These are phyloP conservation scores for Lotus japonicus DNA, from an alignment of 306 rosid species.

Conservation along the genomic window DNA sequence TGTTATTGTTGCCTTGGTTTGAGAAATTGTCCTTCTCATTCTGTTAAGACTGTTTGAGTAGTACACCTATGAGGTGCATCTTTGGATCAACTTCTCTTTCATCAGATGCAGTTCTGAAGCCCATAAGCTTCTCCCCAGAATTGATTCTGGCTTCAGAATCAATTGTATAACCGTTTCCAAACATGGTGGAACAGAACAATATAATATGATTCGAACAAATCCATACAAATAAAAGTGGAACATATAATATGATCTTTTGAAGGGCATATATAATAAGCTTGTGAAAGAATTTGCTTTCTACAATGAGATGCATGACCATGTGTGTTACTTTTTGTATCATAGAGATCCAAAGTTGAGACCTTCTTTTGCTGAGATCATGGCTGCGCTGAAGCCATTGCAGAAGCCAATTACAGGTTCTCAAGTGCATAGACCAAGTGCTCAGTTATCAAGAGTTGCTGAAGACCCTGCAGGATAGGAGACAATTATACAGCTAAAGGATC, in stretches of 20 bases:
- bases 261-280: neutral
- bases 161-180: no score
- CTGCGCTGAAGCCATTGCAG: constrained; percentile 87
- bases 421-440: constrained; percentile 48
- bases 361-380: constrained; percentile 88
- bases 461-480: constrained; percentile 29
- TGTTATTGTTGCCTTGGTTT: neutral
- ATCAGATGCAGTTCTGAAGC: no score
- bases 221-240: neutral
- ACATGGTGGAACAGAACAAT: neutral
- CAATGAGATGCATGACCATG: constrained; percentile 7
- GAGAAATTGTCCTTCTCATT: neutral
- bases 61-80: neutral
- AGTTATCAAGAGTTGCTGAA: constrained; percentile 38
- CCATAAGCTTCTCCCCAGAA: no score
- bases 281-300: neutral
- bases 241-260: neutral
- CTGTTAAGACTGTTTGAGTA: neutral
- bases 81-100: neutral
- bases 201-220: neutral
- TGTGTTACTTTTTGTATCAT: constrained; percentile 26
- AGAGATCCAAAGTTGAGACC: constrained; percentile 95
- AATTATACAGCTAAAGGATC: constrained; percentile 31
- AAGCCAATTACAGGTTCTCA: constrained; percentile 64
- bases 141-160: no score